These are phyloP conservation scores for Cochlearia excelsa DNA, from an alignment of 345 rosid species.

Conservation along the genomic window DNA sequence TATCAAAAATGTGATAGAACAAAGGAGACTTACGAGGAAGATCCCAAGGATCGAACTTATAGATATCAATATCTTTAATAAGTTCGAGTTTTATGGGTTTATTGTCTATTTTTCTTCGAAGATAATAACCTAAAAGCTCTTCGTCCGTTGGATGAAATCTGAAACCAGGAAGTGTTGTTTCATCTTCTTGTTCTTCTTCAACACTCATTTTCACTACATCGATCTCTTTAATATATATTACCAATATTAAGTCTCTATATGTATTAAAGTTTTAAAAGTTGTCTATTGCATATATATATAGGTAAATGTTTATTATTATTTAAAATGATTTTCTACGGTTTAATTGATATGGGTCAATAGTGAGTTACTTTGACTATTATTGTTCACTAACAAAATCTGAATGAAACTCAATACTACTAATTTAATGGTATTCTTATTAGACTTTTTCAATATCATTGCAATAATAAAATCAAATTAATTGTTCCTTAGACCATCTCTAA, in stretches of 20 bases:
- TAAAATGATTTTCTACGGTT: no score
- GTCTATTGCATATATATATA: no score
- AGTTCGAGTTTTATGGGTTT: constrained; percentile 41
- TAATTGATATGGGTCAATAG: no score
- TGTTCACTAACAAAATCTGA: no score
- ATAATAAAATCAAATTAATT: no score
- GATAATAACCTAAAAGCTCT: constrained; percentile 53
- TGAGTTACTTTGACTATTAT: no score
- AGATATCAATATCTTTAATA: constrained; percentile 49
- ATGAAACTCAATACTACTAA: no score
- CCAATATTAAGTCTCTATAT: background rate
- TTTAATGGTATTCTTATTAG: no score
- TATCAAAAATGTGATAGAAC: background rate
- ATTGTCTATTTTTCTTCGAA: constrained; percentile 51
- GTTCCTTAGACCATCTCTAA: no score
- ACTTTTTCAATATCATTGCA: no score
- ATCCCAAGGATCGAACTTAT: constrained; percentile 57
- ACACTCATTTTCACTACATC: constrained; percentile 13
- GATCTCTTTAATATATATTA: constrained; percentile 18
- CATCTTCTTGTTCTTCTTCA: constrained; percentile 34
- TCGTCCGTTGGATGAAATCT: constrained; percentile 55
- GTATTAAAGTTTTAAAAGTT: no score
- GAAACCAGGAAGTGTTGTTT: constrained; percentile 45
- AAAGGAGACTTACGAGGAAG: constrained; percentile 45
- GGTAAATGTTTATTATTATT: background rate